A percentile compares a stretch with the other conserved stretches of the same genome.
phyloP scores from a whole-genome alignment of 2,329 filamentous ascomycete species.

The Zymoseptoria pseudotritici region DNA sequence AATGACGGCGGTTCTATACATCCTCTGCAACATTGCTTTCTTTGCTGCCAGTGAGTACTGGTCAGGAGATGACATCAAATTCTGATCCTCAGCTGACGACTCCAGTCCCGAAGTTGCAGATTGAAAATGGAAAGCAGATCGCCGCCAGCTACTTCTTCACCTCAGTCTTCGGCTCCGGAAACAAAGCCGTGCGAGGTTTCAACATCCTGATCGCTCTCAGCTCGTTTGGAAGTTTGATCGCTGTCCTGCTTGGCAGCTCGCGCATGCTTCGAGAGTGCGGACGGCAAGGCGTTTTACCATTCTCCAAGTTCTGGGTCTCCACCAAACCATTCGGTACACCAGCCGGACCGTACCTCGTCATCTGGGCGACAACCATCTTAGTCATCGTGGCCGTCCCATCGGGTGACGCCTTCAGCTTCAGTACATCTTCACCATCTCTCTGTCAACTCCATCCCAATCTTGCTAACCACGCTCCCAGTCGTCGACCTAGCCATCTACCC shows the following conservation, averaged over 20 bases:
- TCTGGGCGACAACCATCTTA: conserved; percentile 51
- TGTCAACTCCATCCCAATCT: background rate
- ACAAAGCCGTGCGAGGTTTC: conserved; percentile 43
- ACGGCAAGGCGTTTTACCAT: conserved; percentile 55
- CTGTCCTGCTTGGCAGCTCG: conserved; percentile 48
- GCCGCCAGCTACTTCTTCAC: conserved; percentile 54
- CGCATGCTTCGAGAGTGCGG: conserved; percentile 55
- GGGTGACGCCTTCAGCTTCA: conserved; percentile 58
- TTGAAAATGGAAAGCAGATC: conserved; percentile 46
- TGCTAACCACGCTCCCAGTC: background rate
- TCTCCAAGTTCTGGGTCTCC: conserved; percentile 54
- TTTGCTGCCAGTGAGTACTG: conserved; percentile 41
- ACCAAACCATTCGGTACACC: conserved; percentile 59
- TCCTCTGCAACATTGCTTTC: conserved; percentile 54
- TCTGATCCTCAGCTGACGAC: conserved; percentile 25
- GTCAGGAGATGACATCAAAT: background rate
- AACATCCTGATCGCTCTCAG: conserved; percentile 52
- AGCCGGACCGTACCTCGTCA: conserved; percentile 49
- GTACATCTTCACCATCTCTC: conserved; percentile 25
- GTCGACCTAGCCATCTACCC: conserved; percentile 51
- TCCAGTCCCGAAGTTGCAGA: conserved; percentile 45
- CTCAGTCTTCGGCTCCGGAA: conserved; percentile 46
- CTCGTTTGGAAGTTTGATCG: conserved; percentile 53
- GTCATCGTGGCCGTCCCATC: conserved; percentile 55
- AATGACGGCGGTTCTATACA: conserved; percentile 46